Percentiles rank a stretch among this genome's conserved stretches.
These are phyloP conservation scores for Pseudonitzschia multiseries DNA, from an alignment of 108 stramenopile genomes.

Conservation along the genomic window DNA sequence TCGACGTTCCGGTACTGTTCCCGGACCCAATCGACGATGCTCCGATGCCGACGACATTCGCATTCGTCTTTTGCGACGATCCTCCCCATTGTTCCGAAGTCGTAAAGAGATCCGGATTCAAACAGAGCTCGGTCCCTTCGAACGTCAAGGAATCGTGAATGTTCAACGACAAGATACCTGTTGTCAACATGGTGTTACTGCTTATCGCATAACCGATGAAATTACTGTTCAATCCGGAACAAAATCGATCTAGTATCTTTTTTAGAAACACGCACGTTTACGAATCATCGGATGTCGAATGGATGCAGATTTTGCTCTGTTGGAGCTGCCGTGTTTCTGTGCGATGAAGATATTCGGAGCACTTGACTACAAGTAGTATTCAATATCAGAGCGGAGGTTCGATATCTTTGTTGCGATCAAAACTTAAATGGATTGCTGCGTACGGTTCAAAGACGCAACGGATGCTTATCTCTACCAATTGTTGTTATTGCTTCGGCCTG, in stretches of 20 bases:
- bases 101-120: conserved; percentile 81
- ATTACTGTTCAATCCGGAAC: neutral
- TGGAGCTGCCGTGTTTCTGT: too few species aligned
- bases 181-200: conserved; percentile 31
- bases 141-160: conserved; percentile 83
- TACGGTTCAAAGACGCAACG: too few species aligned
- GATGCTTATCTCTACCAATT: too few species aligned
- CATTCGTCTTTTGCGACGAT: conserved; percentile 9
- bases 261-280: neutral
- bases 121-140: conserved; percentile 75
- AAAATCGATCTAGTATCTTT: neutral
- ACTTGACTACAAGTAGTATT: too few species aligned
- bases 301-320: too few species aligned
- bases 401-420: too few species aligned
- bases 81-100: neutral
- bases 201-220: neutral
- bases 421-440: too few species aligned
- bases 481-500: too few species aligned
- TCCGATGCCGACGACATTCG: conserved; percentile 13
- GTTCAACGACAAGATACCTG: conserved; percentile 71
- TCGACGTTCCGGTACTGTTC: conserved; percentile 19
- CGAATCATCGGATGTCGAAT: too few species aligned
- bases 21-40: conserved; percentile 30
- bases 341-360: too few species aligned
- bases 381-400: too few species aligned